Evolutionary conservation across 768 basidiomycete species (phyloP).

Genomic region (Pholiota molesta): DNA sequence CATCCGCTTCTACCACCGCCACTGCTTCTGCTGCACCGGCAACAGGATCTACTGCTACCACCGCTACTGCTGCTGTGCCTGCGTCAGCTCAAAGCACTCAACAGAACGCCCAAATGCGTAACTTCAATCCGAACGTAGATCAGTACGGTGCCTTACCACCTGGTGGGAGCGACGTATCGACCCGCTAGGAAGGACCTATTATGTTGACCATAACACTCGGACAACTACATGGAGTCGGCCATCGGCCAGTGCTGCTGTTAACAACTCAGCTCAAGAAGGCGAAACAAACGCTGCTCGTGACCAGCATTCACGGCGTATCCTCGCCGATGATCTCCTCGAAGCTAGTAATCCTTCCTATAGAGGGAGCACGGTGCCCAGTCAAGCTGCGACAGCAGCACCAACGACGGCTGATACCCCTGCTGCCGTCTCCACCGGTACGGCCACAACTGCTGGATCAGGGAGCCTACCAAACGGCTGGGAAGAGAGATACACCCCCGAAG

Average conservation of each 20-base stretch:
- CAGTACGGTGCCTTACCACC: constrained; percentile 88
- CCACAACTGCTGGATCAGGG: constrained; percentile 76
- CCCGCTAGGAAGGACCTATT: constrained; percentile 94
- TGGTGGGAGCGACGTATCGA: constrained; percentile 97
- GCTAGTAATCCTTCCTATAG: constrained; percentile 53
- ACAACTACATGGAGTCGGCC: constrained; percentile 98
- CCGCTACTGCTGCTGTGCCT: constrained; percentile 24
- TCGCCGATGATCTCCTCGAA: constrained; percentile 87
- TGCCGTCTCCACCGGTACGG: constrained; percentile 45
- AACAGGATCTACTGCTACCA: constrained; percentile 25
- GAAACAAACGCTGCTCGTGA: constrained; percentile 87
- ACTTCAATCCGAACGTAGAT: constrained; percentile 95
- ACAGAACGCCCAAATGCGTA: constrained; percentile 63
- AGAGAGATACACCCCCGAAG: constrained; percentile 97
- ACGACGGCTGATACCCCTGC: constrained; percentile 36
- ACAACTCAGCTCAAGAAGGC: constrained; percentile 68
- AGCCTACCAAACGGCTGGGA: constrained; percentile 98
- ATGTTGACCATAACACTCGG: constrained; percentile 98
- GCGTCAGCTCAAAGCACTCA: constrained; percentile 40
- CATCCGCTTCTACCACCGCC: constrained; percentile 19
- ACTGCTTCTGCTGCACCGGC: constrained; percentile 25
- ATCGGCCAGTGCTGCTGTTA: constrained; percentile 73
- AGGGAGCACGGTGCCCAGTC: constrained; percentile 29
- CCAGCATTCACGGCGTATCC: constrained; percentile 81
- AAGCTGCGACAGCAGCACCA: constrained; percentile 37